Evolutionary conservation across 2,329 filamentous ascomycete species (phyloP).

Genomic region (Cyanodermella asteris): DNA sequence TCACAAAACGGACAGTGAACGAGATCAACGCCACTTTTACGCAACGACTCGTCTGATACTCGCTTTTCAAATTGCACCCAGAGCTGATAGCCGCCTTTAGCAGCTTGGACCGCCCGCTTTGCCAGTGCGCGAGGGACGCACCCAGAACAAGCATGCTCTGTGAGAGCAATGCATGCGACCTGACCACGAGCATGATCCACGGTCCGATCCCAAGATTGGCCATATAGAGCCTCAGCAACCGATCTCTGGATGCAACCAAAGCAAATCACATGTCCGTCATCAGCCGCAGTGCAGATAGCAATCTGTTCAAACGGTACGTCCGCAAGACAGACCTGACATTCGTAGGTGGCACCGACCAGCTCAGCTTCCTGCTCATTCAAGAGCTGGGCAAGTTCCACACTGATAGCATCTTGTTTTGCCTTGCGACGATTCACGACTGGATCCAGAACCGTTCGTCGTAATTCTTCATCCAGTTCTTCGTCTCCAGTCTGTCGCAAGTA

Average conservation of each 20-base stretch:
- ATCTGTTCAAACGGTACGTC: constrained; percentile 27
- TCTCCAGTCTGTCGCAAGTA: constrained; percentile 20
- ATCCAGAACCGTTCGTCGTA: constrained; percentile 16
- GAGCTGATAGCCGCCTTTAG: constrained; percentile 48
- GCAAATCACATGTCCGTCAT: constrained; percentile 23
- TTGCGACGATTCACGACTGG: constrained; percentile 16
- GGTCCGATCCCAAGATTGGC: constrained; percentile 72
- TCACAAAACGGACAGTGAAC: constrained; percentile 75
- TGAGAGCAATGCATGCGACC: constrained; percentile 62
- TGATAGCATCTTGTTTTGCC: constrained; percentile 16
- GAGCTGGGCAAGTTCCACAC: constrained; percentile 18
- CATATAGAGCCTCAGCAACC: constrained; percentile 72
- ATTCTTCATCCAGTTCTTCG: constrained; percentile 21
- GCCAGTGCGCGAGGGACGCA: constrained; percentile 49
- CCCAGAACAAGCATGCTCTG: constrained; percentile 48
- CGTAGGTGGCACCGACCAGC: constrained; percentile 19
- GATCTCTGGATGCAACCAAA: constrained; percentile 62
- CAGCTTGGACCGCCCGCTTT: constrained; percentile 46
- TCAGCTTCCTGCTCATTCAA: constrained; percentile 22
- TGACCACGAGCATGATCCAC: constrained; percentile 53
- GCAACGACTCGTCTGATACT: constrained; percentile 52
- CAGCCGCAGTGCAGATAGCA: constrained; percentile 19
- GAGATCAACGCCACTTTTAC: constrained; percentile 51
- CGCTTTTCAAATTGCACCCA: constrained; percentile 58
- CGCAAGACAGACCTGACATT: constrained; percentile 26